Percentiles rank a stretch among this genome's conserved stretches.
These are phyloP conservation scores for Iris macrosiphon DNA, from an alignment of 106 monocot genomes.

Conservation along the genomic window DNA sequence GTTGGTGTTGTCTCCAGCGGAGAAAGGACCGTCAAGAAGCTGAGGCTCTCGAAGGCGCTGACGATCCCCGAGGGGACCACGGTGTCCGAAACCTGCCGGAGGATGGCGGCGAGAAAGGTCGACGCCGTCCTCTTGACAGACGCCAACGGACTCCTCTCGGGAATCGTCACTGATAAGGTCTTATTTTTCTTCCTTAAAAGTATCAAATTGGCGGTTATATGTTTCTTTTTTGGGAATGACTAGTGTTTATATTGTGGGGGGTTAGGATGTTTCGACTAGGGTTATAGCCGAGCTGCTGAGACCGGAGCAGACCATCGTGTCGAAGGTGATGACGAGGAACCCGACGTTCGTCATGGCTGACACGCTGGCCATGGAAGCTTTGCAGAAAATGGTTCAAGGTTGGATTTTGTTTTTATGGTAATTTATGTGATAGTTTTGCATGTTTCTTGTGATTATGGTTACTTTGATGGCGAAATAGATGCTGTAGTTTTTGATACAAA, in stretches of 20 bases:
- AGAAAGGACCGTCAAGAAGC: conserved; percentile 89
- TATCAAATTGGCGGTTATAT: not conserved
- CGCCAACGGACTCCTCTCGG: conserved; percentile 75
- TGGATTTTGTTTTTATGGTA: too few relatives aligned
- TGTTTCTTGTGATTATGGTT: too few relatives aligned
- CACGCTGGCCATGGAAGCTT: conserved; percentile 75
- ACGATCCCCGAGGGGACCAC: conserved; percentile 81
- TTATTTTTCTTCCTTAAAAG: not conserved
- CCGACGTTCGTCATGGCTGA: conserved; percentile 74
- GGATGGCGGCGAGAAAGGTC: conserved; percentile 77
- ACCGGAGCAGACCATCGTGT: conserved; percentile 70
- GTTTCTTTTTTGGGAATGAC: not conserved
- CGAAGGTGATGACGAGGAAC: conserved; percentile 95
- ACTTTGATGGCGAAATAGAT: too few relatives aligned
- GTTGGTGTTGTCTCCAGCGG: conserved; percentile 21
- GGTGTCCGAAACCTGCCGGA: conserved; percentile 79
- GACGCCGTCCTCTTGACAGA: conserved; percentile 88
- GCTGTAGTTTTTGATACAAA: not conserved
- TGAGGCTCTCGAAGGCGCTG: conserved; percentile 83
- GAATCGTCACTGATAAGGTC: conserved; percentile 96
- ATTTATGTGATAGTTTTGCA: too few relatives aligned
- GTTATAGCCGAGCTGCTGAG: conserved; percentile 86
- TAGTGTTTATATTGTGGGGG: too few relatives aligned
- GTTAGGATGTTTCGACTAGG: conserved; percentile 80
- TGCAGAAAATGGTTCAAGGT: conserved; percentile 99